Evolutionary conservation across 495 filamentous ascomycete species (phyloP).

Genomic region (Pseudoneurospora amorphoporcata): DNA sequence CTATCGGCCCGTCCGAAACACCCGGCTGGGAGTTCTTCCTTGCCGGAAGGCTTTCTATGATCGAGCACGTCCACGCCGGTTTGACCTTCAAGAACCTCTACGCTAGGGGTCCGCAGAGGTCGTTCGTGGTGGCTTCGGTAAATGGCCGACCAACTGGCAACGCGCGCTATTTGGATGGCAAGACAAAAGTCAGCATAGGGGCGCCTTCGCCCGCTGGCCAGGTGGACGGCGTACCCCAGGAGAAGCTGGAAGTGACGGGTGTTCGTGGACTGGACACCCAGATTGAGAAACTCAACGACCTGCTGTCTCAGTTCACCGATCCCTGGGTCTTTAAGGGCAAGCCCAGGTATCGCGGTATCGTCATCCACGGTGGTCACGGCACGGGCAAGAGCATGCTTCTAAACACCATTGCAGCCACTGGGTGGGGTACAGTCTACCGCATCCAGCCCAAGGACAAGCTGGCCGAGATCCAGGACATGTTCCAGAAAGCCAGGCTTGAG

Average conservation of each 20-base stretch:
- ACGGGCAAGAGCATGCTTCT: slow-evolving; percentile 73
- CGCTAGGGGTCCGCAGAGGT: slow-evolving; percentile 33
- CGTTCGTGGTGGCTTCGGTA: slow-evolving; percentile 36
- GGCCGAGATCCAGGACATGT: slow-evolving; percentile 52
- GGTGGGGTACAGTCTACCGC: slow-evolving; percentile 57
- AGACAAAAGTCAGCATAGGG: slow-evolving; percentile 27
- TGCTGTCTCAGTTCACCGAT: slow-evolving; percentile 47
- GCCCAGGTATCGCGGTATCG: slow-evolving; percentile 43
- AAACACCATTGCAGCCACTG: slow-evolving; percentile 50
- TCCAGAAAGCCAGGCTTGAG: slow-evolving; percentile 57
- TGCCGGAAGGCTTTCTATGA: slow-evolving; percentile 21
- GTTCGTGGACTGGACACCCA: slow-evolving; percentile 57
- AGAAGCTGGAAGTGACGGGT: slow-evolving; percentile 31
- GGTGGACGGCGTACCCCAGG: slow-evolving; percentile 8
- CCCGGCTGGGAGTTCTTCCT: slow-evolving; percentile 23
- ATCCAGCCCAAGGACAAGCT: slow-evolving; percentile 48
- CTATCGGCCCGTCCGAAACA: slow-evolving; percentile 10
- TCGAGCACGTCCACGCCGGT: slow-evolving; percentile 38
- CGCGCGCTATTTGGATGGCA: slow-evolving; percentile 27
- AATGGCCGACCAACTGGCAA: slow-evolving; percentile 30
- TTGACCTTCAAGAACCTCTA: slow-evolving; percentile 39
- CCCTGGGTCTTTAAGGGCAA: slow-evolving; percentile 18
- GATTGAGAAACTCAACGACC: slow-evolving; percentile 54
- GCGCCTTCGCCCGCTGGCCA: slow-evolving; percentile 2
- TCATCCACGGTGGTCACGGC: slow-evolving; percentile 75